Conservation (phyloP, 129 eudicot genomes). For the Logfia minima region DNA sequence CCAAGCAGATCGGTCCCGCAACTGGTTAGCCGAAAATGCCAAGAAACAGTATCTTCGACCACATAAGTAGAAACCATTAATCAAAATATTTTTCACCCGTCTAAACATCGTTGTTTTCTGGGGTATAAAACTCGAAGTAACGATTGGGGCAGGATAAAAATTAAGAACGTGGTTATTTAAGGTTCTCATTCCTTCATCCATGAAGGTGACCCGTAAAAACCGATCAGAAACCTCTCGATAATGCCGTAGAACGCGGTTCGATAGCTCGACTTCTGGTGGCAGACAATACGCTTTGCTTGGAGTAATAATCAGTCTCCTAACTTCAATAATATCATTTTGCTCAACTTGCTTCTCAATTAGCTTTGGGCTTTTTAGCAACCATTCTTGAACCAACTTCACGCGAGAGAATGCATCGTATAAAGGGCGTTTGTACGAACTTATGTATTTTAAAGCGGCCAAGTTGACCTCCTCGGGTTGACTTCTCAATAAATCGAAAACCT, state of each 20-base stretch:
- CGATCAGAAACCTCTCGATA: constrained; percentile 54
- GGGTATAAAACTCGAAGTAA: constrained; percentile 22
- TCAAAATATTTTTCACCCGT: constrained; percentile 8
- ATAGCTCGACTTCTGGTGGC: constrained; percentile 69
- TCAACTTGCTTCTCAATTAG: constrained; percentile 41
- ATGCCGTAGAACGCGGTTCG: constrained; percentile 61
- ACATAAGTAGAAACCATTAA: neutral
- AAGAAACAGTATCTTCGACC: constrained; percentile 10
- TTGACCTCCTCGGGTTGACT: constrained; percentile 45
- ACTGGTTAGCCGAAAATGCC: constrained; percentile 5
- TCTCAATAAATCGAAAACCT: constrained; percentile 45
- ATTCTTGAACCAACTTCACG: constrained; percentile 41
- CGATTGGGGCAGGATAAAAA: constrained; percentile 53
- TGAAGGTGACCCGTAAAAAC: constrained; percentile 63
- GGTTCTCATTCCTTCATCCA: constrained; percentile 70
- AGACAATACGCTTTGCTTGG: constrained; percentile 70
- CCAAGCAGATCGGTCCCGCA: constrained; percentile 8
- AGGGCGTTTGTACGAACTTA: constrained; percentile 47
- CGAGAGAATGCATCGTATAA: constrained; percentile 43
- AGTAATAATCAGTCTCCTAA: constrained; percentile 59
- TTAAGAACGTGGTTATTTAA: constrained; percentile 48
- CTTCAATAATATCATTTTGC: constrained; percentile 54
- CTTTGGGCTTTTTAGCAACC: constrained; percentile 60
- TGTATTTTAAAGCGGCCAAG: constrained; percentile 52
- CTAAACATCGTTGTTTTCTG: neutral